Percentiles rank a stretch among this genome's conserved stretches.
These are phyloP conservation scores for Saturnispora galanensis DNA, from an alignment of 805 yeast species.

Conservation along the genomic window DNA sequence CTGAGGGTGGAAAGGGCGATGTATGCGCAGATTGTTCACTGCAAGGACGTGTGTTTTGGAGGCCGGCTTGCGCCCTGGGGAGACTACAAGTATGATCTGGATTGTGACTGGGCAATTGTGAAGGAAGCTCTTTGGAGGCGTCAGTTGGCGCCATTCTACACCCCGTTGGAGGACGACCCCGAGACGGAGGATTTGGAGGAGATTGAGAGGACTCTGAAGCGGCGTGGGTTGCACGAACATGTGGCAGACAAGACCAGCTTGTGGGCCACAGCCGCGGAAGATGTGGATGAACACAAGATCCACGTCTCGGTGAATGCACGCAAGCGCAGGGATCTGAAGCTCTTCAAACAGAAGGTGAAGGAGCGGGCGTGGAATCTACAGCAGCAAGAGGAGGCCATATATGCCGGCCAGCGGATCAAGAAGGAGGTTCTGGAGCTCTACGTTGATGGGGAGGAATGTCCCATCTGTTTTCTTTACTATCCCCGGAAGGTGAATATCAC, in stretches of 20 bases:
- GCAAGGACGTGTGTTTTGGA: constrained; percentile 77
- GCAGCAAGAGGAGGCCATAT: constrained; percentile 19
- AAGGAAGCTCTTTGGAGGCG: constrained; percentile 59
- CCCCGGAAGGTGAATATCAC: constrained; percentile 72
- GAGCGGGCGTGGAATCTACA: constrained; percentile 26
- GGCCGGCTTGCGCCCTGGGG: constrained; percentile 92
- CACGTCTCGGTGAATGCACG: constrained; percentile 37
- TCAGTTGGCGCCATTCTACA: constrained; percentile 78
- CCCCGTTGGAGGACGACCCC: constrained; percentile 77
- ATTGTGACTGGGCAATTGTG: constrained; percentile 68
- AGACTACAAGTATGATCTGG: constrained; percentile 66
- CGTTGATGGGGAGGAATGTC: constrained; percentile 70
- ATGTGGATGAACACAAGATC: constrained; percentile 50
- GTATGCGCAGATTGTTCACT: constrained; percentile 46
- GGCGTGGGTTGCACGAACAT: constrained; percentile 4
- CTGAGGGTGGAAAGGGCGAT: constrained; percentile 47
- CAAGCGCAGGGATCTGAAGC: constrained; percentile 42
- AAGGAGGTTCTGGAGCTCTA: constrained; percentile 52
- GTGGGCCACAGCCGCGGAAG: constrained; percentile 50
- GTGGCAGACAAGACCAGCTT: constrained; percentile 32
- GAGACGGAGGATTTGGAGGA: constrained; percentile 63
- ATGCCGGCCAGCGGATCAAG: constrained; percentile 29
- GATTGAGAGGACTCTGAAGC: constrained; percentile 39
- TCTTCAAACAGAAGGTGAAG: constrained; percentile 31
- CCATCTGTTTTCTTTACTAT: constrained; percentile 84